These are phyloP conservation scores for Lactarius sp. DNA, from an alignment of 768 basidiomycete species.

Conservation along the genomic window DNA sequence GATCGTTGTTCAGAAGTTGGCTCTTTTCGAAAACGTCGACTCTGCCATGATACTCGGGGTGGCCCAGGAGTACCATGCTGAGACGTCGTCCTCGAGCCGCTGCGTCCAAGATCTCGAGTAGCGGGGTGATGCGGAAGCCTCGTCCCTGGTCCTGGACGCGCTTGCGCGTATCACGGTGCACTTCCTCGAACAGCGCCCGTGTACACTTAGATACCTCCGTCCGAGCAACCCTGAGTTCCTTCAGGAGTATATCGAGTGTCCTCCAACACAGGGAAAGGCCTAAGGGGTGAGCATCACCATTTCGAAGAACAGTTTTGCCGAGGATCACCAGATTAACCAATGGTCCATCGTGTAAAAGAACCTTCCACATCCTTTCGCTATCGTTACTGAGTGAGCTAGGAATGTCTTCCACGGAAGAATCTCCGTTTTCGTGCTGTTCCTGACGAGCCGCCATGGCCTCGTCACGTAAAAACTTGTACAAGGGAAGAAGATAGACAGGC, in stretches of 20 bases:
- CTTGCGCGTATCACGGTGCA: background rate
- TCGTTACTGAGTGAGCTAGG: background rate
- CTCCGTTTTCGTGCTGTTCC: too few relatives aligned
- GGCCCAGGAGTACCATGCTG: background rate
- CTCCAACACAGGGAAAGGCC: conserved; percentile 13
- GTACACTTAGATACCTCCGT: background rate
- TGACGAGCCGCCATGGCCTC: background rate
- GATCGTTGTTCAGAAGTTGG: background rate
- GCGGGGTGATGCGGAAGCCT: conserved; percentile 3
- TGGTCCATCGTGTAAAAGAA: conserved; percentile 3
- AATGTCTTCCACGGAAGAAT: background rate
- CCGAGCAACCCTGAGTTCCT: background rate
- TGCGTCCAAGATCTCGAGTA: conserved; percentile 4
- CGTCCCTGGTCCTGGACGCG: background rate
- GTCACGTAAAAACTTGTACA: background rate
- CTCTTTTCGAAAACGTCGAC: conserved; percentile 6
- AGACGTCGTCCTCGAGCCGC: conserved; percentile 1
- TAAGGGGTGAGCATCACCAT: background rate
- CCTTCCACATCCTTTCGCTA: background rate
- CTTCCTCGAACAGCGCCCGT: background rate
- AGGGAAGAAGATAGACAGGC: background rate
- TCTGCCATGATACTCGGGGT: conserved; percentile 3
- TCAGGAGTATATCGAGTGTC: conserved; percentile 9
- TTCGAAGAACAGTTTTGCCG: background rate
- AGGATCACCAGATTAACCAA: conserved; percentile 10